Conservation (phyloP, 1,284 basidiomycete species). For the Heterobasidion occidentale region DNA sequence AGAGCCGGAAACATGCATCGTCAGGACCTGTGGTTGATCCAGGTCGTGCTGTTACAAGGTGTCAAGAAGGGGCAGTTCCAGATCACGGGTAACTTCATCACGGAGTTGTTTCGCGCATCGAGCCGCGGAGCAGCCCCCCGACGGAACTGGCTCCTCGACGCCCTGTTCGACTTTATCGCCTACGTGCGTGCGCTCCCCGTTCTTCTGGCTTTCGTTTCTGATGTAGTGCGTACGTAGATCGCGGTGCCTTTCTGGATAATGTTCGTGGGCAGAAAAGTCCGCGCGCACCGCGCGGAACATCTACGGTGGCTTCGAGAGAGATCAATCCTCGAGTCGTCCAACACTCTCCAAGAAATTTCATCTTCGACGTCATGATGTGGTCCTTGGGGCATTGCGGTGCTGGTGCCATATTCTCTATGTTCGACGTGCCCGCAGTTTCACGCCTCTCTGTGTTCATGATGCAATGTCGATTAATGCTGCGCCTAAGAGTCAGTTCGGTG, state of each 20-base stretch:
- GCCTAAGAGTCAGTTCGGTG: no score
- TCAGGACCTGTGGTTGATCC: neutral
- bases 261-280: neutral
- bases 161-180: neutral
- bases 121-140: slow-evolving; percentile 64
- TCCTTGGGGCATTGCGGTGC: no score
- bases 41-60: slow-evolving; percentile 30
- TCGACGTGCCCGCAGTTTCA: no score
- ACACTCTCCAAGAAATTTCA: no score
- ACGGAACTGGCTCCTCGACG: slow-evolving; percentile 55
- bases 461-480: no score
- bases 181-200: neutral
- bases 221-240: neutral
- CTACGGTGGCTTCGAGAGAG: neutral
- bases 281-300: neutral
- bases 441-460: no score
- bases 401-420: no score
- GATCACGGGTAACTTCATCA: slow-evolving; percentile 69
- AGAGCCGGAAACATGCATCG: no score
- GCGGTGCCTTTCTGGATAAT: neutral
- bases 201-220: no score
- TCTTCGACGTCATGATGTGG: no score
- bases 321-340: no score
- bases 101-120: slow-evolving; percentile 60
- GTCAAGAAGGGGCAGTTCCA: slow-evolving; percentile 71